These are phyloP conservation scores for Aureobasidium sp. DNA, from an alignment of 2,329 filamentous ascomycete genomes.

Conservation along the genomic window DNA sequence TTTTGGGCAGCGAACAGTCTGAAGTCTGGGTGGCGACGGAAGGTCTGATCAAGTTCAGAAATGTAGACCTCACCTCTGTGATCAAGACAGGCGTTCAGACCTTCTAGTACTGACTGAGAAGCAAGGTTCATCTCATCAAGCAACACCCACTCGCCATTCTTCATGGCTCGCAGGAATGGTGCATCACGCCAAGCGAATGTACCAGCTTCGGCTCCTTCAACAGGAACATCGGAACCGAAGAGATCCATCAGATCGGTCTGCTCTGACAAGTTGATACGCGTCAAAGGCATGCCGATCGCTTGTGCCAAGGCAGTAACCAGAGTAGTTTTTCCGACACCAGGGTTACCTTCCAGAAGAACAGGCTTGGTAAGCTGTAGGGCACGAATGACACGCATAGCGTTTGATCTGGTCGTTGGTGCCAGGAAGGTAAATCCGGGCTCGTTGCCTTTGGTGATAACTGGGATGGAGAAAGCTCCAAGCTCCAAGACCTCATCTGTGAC, in stretches of 20 bases:
- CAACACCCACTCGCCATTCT: conserved; percentile 91
- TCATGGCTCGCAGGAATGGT: conserved; percentile 93
- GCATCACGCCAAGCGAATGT: conserved; percentile 94
- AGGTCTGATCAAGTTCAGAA: conserved; percentile 89
- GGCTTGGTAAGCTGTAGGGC: conserved; percentile 85
- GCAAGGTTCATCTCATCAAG: conserved; percentile 98
- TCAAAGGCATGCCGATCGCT: conserved; percentile 72
- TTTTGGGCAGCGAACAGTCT: conserved; percentile 97
- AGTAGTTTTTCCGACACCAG: conserved; percentile 97
- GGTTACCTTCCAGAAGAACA: conserved; percentile 89
- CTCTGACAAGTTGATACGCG: conserved; percentile 92
- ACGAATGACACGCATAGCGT: conserved; percentile 83
- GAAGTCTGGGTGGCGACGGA: conserved; percentile 82
- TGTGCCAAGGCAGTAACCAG: conserved; percentile 78
- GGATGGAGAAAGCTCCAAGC: conserved; percentile 69
- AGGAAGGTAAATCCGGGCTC: conserved; percentile 68
- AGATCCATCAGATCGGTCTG: conserved; percentile 97
- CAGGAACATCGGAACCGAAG: conserved; percentile 91
- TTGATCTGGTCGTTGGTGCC: conserved; percentile 81
- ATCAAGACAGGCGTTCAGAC: conserved; percentile 91
- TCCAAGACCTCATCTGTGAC: conserved; percentile 49
- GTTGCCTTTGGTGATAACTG: conserved; percentile 20
- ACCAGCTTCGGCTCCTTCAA: conserved; percentile 85
- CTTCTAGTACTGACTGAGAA: conserved; percentile 92
- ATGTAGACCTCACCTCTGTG: conserved; percentile 95